Percentiles rank a stretch among this genome's conserved stretches.
Conservation (phyloP, 2,329 filamentous ascomycete species). For the Sporothrix brunneoviolacea region DNA sequence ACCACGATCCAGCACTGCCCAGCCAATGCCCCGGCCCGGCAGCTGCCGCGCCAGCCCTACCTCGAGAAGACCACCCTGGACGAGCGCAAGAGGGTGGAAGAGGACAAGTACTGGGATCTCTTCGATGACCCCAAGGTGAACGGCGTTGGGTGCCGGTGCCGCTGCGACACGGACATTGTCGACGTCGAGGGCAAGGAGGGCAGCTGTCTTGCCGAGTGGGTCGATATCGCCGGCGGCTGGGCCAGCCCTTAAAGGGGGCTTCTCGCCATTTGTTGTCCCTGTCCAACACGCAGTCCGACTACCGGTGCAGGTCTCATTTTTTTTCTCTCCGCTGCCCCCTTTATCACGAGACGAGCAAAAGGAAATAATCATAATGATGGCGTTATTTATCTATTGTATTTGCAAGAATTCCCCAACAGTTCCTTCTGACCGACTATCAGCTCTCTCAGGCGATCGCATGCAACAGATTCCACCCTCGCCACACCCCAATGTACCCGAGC, state of each 20-base stretch:
- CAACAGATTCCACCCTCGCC: too few relatives aligned
- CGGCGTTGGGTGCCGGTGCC: constrained; percentile 91
- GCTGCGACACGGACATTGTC: constrained; percentile 93
- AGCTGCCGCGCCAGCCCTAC: constrained; percentile 72
- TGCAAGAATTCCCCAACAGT: too few relatives aligned
- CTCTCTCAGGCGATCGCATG: too few relatives aligned
- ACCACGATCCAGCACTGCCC: constrained; percentile 99
- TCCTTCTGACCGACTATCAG: too few relatives aligned
- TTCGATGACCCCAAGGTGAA: constrained; percentile 88
- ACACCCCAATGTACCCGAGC: too few relatives aligned
- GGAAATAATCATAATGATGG: constrained; percentile 16
- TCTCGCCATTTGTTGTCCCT: too few relatives aligned
- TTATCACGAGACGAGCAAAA: constrained; percentile 10
- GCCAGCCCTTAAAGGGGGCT: constrained; percentile 37
- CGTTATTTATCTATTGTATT: background rate
- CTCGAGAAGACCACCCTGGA: constrained; percentile 76
- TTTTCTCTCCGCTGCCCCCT: background rate
- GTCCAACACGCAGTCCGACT: too few relatives aligned
- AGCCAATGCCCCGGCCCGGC: constrained; percentile 83
- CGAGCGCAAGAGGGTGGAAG: constrained; percentile 77
- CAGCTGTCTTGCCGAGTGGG: constrained; percentile 92
- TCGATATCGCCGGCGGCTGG: constrained; percentile 94
- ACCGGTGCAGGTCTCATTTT: too few relatives aligned
- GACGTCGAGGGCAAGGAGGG: constrained; percentile 98
- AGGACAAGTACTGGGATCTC: constrained; percentile 93